phyloP scores from a whole-genome alignment of 495 filamentous ascomycete species.

The Penicillium subrubescens region DNA sequence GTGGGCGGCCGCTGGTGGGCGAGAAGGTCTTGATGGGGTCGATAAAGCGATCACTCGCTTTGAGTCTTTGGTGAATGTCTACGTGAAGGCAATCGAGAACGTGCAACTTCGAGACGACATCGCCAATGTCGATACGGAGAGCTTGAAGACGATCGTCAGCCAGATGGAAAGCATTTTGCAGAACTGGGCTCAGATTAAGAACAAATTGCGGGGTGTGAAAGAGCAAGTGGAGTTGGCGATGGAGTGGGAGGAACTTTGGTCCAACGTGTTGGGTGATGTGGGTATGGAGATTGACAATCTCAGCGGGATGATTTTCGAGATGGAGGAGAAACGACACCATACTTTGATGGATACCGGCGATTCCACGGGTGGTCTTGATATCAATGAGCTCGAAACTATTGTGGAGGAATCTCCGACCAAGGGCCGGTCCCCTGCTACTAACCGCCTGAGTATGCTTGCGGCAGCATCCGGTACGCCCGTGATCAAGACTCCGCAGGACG shows the following conservation, averaged over 20 bases:
- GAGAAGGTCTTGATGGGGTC: slow-evolving; percentile 86
- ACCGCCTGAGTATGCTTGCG: slow-evolving; percentile 66
- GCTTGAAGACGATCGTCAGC: slow-evolving; percentile 68
- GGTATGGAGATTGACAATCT: slow-evolving; percentile 86
- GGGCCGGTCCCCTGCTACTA: slow-evolving; percentile 49
- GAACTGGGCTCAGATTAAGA: slow-evolving; percentile 83
- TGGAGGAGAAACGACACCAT: slow-evolving; percentile 90
- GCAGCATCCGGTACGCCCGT: slow-evolving; percentile 57
- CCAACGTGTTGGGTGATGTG: slow-evolving; percentile 89
- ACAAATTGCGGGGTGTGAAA: slow-evolving; percentile 74
- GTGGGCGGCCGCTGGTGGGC: slow-evolving; percentile 91
- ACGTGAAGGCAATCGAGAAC: slow-evolving; percentile 86
- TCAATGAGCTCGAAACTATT: slow-evolving; percentile 90
- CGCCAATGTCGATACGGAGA: slow-evolving; percentile 62
- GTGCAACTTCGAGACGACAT: slow-evolving; percentile 83
- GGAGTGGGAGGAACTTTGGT: slow-evolving; percentile 99
- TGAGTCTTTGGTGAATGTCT: slow-evolving; percentile 83
- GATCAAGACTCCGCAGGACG: slow-evolving; percentile 67
- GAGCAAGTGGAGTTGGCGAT: slow-evolving; percentile 92
- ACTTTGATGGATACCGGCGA: slow-evolving; percentile 61
- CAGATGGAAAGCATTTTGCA: slow-evolving; percentile 85
- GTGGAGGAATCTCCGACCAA: slow-evolving; percentile 79
- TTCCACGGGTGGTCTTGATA: slow-evolving; percentile 67
- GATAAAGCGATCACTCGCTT: slow-evolving; percentile 84
- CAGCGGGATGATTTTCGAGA: slow-evolving; percentile 83